phyloP scores from a whole-genome alignment of 768 basidiomycete genomes.

The Amanita polypyramis region DNA sequence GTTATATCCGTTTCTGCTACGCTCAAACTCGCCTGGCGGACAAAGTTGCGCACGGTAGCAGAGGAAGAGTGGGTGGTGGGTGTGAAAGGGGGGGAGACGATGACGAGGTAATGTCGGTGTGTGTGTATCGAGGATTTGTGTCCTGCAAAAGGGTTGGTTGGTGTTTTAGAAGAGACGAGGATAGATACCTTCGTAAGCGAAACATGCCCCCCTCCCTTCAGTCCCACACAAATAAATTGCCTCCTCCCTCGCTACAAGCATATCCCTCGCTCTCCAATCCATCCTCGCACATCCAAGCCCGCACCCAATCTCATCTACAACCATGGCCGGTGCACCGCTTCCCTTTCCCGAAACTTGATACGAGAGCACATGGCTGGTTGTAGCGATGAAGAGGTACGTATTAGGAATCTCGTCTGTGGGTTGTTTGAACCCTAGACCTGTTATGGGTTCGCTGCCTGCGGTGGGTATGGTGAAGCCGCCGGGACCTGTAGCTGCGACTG shows the following conservation, averaged over 20 bases:
- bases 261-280: constrained; percentile 60
- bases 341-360: constrained; percentile 68
- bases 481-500: neutral
- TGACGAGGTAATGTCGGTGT: constrained; percentile 77
- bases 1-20: constrained; percentile 50
- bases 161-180: neutral
- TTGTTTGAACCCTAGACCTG: constrained; percentile 83
- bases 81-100: constrained; percentile 78
- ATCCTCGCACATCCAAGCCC: constrained; percentile 78
- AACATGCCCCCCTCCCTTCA: constrained; percentile 76
- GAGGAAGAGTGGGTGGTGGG: constrained; percentile 56
- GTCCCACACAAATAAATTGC: constrained; percentile 81
- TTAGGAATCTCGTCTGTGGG: constrained; percentile 33
- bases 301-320: constrained; percentile 81
- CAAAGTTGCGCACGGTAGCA: constrained; percentile 67
- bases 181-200: constrained; percentile 72
- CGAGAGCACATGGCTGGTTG: constrained; percentile 69
- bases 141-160: constrained; percentile 26
- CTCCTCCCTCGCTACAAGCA: constrained; percentile 85
- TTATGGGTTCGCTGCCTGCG: constrained; percentile 62
- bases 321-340: constrained; percentile 51
- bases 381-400: constrained; percentile 76
- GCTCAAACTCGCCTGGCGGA: constrained; percentile 34
- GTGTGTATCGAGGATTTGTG: constrained; percentile 70
- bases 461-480: constrained; percentile 16